Evolutionary conservation across 2,329 filamentous ascomycete genomes (phyloP).

Genomic region (Fusarium euwallaceae): DNA sequence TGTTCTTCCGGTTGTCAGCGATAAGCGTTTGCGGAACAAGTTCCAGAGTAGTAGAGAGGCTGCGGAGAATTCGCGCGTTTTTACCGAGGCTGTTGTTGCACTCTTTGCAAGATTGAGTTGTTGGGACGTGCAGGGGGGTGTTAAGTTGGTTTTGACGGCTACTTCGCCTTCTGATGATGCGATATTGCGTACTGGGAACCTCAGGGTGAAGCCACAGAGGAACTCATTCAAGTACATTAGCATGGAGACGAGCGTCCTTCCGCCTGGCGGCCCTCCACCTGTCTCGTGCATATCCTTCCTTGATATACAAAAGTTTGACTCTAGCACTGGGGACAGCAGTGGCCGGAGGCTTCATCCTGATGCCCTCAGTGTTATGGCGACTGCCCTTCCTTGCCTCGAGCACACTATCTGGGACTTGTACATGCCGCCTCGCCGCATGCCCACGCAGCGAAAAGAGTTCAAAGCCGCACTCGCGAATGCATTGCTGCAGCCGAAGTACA

Average conservation of each 20-base stretch:
- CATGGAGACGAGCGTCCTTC: not conserved
- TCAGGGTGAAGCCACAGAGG: not conserved
- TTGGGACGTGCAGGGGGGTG: not conserved
- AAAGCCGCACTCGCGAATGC: not conserved
- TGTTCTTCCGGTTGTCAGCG: not conserved
- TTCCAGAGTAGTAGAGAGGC: not conserved
- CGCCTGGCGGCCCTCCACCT: not conserved
- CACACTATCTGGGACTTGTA: not conserved
- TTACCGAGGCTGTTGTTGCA: not conserved
- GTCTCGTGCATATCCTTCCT: not conserved
- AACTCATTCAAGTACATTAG: not conserved
- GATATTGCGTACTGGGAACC: not conserved
- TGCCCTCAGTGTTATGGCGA: not conserved
- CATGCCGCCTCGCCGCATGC: not conserved
- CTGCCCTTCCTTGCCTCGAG: not conserved
- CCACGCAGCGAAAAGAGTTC: not conserved
- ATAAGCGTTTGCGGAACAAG: conserved; percentile 3
- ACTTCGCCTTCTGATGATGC: not conserved
- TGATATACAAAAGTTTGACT: not conserved
- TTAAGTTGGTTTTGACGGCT: not conserved
- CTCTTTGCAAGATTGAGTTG: not conserved
- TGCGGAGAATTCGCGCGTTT: not conserved
- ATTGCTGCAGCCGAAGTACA: not conserved
- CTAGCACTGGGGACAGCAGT: not conserved
- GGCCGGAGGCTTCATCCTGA: not conserved